Conservation (phyloP, 2,329 filamentous ascomycete genomes). For the Thermothelomyces thermophilus region DNA sequence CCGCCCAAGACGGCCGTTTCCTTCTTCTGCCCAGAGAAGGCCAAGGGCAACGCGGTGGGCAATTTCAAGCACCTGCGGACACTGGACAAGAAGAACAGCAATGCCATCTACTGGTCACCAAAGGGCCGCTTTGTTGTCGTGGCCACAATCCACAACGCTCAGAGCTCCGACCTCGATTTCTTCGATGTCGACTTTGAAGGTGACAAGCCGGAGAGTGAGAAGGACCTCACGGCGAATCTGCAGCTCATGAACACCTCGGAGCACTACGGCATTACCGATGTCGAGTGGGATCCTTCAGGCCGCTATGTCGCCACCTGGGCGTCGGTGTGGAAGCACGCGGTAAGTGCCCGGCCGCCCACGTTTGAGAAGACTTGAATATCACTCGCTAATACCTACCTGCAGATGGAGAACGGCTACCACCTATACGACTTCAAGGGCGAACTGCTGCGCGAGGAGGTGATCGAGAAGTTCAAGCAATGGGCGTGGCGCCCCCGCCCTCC, state of each 20-base stretch:
- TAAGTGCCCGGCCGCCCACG: conserved; percentile 43
- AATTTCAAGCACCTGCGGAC: conserved; percentile 97
- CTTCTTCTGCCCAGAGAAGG: conserved; percentile 96
- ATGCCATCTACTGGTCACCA: conserved; percentile 98
- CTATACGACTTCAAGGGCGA: conserved; percentile 94
- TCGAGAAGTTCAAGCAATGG: conserved; percentile 98
- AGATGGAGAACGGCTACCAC: conserved; percentile 99
- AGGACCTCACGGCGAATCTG: conserved; percentile 89
- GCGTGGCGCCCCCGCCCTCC: conserved; percentile 86
- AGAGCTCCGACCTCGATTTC: conserved; percentile 94
- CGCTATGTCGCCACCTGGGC: conserved; percentile 91
- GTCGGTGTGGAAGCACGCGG: conserved; percentile 90
- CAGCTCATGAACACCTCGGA: conserved; percentile 91
- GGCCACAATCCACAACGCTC: conserved; percentile 84
- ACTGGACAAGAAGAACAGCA: conserved; percentile 98
- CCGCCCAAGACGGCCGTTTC: conserved; percentile 89
- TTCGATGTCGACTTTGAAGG: conserved; percentile 97
- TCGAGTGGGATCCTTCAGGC: conserved; percentile 96
- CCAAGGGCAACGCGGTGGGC: conserved; percentile 70
- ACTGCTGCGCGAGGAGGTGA: conserved; percentile 78
- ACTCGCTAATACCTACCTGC: conserved; percentile 12
- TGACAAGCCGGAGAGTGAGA: conserved; percentile 86
- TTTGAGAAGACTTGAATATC: no score
- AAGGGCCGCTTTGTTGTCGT: conserved; percentile 92
- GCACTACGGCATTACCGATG: conserved; percentile 95